Evolutionary conservation across 495 filamentous ascomycete species (phyloP).

Genomic region (Aspergillus nanangensis): DNA sequence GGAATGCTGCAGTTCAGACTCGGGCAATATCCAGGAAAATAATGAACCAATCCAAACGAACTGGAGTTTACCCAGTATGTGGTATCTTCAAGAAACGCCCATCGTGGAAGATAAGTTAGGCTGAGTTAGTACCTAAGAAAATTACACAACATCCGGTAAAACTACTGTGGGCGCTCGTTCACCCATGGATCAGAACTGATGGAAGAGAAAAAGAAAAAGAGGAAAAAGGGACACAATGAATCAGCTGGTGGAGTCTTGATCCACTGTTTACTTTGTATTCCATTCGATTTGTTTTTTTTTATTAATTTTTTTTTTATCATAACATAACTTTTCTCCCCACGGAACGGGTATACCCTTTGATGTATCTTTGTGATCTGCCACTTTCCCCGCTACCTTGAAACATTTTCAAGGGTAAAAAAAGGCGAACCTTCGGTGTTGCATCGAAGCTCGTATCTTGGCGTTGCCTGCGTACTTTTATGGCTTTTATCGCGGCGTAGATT

Average conservation of each 20-base stretch:
- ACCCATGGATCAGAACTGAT: background rate
- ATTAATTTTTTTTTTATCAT: no score
- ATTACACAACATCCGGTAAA: no score
- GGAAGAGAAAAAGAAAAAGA: conserved; percentile 2
- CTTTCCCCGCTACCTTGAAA: conserved; percentile 41
- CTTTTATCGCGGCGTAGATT: conserved; percentile 3
- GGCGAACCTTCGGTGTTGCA: conserved; percentile 37
- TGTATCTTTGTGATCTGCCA: conserved; percentile 33
- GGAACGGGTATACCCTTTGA: conserved; percentile 38
- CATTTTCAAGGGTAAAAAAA: conserved; percentile 17
- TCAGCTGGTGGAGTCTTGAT: conserved; percentile 11
- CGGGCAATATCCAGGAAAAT: no score
- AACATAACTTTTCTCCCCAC: conserved; percentile 16
- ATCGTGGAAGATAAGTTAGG: no score
- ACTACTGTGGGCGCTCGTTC: background rate
- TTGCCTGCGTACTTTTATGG: conserved; percentile 14
- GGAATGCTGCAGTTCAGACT: no score
- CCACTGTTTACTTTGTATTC: conserved; percentile 14
- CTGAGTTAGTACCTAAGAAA: no score
- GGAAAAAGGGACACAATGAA: conserved; percentile 6
- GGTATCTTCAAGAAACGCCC: no score
- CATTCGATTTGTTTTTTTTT: conserved; percentile 9
- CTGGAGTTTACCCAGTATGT: no score
- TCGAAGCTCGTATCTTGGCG: conserved; percentile 33
- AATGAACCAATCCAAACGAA: no score